These are phyloP conservation scores for Colletotrichum orchidophilum DNA, from an alignment of 2,329 filamentous ascomycete genomes.

Conservation along the genomic window DNA sequence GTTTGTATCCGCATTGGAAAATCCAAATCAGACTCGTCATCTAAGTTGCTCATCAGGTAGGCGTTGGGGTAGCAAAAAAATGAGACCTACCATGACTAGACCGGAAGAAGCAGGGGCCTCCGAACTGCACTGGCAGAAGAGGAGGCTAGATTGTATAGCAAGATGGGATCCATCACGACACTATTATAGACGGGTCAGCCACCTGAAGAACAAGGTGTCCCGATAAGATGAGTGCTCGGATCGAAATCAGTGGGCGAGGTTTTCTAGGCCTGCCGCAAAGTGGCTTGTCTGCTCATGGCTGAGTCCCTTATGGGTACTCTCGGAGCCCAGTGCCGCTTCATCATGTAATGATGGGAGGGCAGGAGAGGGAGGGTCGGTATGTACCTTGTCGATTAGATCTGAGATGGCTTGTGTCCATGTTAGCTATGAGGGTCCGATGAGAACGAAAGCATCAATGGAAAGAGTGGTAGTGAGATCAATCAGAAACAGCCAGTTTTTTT, in stretches of 20 bases:
- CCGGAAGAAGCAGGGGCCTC: neutral
- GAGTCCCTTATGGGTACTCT: constrained; percentile 58
- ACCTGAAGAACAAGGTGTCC: neutral
- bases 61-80: constrained; percentile 40
- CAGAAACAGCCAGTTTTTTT: constrained; percentile 90
- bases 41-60: constrained; percentile 57
- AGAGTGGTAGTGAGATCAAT: constrained; percentile 51
- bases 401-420: constrained; percentile 39
- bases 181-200: constrained; percentile 17
- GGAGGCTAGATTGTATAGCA: neutral
- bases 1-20: constrained; percentile 66
- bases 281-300: constrained; percentile 85
- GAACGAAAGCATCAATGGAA: neutral
- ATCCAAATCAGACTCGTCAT: constrained; percentile 74
- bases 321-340: constrained; percentile 99
- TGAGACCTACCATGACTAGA: constrained; percentile 21
- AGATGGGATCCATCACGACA: neutral
- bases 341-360: constrained; percentile 61
- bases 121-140: neutral
- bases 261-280: constrained; percentile 99
- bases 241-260: constrained; percentile 92
- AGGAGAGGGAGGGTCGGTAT: constrained; percentile 32
- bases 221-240: constrained; percentile 19
- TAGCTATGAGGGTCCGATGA: constrained; percentile 40
- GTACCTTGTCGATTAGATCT: constrained; percentile 36